phyloP scores from a whole-genome alignment of 2,329 filamentous ascomycete species.

The Epichloe brachyelytri region DNA sequence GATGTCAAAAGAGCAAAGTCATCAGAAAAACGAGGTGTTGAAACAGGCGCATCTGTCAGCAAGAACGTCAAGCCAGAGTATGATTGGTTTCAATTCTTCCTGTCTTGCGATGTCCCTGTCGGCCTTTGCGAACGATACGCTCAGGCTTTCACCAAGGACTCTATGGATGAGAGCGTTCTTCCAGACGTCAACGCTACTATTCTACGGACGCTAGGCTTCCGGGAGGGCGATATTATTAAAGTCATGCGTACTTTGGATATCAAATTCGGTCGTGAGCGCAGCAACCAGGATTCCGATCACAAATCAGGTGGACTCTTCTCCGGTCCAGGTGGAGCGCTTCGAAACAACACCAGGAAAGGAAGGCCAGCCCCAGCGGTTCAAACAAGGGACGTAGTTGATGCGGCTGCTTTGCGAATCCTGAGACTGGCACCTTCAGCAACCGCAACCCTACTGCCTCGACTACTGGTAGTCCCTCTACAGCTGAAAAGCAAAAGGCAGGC shows the following conservation, averaged over 20 bases:
- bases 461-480: slow-evolving; percentile 14
- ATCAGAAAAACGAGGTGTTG: slow-evolving; percentile 17
- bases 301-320: slow-evolving; percentile 66
- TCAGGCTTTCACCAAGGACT: slow-evolving; percentile 77
- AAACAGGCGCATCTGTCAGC: slow-evolving; percentile 51
- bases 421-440: slow-evolving; percentile 14
- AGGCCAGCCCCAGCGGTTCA: slow-evolving; percentile 78
- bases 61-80: slow-evolving; percentile 58
- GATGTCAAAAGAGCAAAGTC: slow-evolving; percentile 54
- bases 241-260: slow-evolving; percentile 81
- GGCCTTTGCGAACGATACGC: slow-evolving; percentile 91
- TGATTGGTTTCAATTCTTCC: slow-evolving; percentile 98
- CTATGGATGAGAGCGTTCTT: slow-evolving; percentile 88
- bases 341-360: slow-evolving; percentile 90
- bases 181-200: slow-evolving; percentile 78
- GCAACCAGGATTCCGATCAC: slow-evolving; percentile 46
- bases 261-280: slow-evolving; percentile 54
- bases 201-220: slow-evolving; percentile 77
- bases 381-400: slow-evolving; percentile 73
- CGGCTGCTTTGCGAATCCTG: slow-evolving; percentile 63
- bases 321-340: slow-evolving; percentile 76
- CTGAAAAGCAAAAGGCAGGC: slow-evolving; percentile 31
- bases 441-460: slow-evolving; percentile 12
- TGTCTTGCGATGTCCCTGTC: slow-evolving; percentile 80
- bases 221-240: slow-evolving; percentile 92